A percentile compares a stretch with the other conserved stretches of the same genome.
phyloP scores from a whole-genome alignment of 768 basidiomycete species.

The Strobilomyces confusus region DNA sequence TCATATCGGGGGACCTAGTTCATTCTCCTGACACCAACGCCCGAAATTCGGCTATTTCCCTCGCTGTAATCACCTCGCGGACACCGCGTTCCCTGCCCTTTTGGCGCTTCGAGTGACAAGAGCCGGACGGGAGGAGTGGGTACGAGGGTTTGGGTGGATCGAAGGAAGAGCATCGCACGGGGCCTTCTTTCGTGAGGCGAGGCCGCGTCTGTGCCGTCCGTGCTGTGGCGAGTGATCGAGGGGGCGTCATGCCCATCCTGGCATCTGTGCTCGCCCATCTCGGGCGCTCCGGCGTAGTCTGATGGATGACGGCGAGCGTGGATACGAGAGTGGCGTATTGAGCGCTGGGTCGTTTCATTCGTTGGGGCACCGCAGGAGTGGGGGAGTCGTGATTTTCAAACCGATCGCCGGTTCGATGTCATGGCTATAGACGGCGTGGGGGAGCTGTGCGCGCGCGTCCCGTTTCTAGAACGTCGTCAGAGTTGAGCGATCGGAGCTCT shows the following conservation, averaged over 20 bases:
- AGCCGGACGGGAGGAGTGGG: constrained; percentile 12
- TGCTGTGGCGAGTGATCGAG: constrained; percentile 3
- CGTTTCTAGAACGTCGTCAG: background rate
- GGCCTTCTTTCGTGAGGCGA: constrained; percentile 4
- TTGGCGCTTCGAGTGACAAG: background rate
- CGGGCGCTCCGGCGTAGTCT: constrained; percentile 1
- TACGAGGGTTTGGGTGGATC: constrained; percentile 7
- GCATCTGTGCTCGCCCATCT: background rate
- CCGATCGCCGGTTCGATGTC: background rate
- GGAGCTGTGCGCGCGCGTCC: background rate
- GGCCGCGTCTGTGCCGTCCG: background rate
- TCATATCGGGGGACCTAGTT: constrained; percentile 12
- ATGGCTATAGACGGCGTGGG: background rate
- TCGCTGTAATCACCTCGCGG: constrained; percentile 31
- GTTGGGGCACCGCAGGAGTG: background rate
- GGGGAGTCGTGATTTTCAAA: constrained; percentile 10
- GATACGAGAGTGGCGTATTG: background rate
- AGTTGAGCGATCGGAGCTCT: background rate
- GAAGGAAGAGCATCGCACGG: constrained; percentile 1
- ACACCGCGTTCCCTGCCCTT: constrained; percentile 20
- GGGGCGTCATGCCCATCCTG: background rate
- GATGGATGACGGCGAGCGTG: background rate
- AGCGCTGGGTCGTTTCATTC: background rate
- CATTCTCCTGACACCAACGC: constrained; percentile 10
- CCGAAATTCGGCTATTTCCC: constrained; percentile 8